A percentile compares a stretch with the other conserved stretches of the same genome.
Evolutionary conservation across 176 grass and related monocot species (phyloP).

Genomic region (Zea luxurians): DNA sequence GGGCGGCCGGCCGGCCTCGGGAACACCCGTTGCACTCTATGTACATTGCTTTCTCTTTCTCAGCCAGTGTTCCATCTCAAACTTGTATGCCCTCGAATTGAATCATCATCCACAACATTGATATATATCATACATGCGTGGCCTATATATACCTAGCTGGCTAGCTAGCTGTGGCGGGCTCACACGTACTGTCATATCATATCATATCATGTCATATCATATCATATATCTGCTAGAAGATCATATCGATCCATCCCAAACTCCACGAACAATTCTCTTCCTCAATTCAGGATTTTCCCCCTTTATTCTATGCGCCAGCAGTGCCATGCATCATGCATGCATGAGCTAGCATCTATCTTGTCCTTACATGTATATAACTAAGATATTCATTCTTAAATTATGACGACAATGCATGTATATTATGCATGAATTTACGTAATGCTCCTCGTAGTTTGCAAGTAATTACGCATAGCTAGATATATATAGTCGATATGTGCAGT

Average conservation of each 20-base stretch:
- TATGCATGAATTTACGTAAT: neutral
- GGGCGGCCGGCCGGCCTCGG: conserved; percentile 25
- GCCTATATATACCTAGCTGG: neutral
- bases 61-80: neutral
- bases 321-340: conserved; percentile 6
- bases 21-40: conserved; percentile 36
- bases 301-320: conserved; percentile 30
- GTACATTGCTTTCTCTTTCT: conserved; percentile 6
- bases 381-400: too few relatives aligned
- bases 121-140: neutral
- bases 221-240: neutral
- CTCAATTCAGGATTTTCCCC: neutral
- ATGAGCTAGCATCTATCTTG: conserved; percentile 21
- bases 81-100: too few relatives aligned
- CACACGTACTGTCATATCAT: conserved; percentile 6
- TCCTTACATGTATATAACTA: conserved; percentile 13
- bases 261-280: neutral
- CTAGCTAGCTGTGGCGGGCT: neutral
- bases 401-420: neutral
- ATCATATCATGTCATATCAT: neutral
- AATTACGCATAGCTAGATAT: neutral
- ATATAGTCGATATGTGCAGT: neutral
- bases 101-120: too few relatives aligned
- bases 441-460: neutral
- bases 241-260: neutral